Evolutionary conservation across 768 basidiomycete species (phyloP), one percentile per base, ranked within the genome.

Genomic region (Coprinellus micaceus): DNA sequence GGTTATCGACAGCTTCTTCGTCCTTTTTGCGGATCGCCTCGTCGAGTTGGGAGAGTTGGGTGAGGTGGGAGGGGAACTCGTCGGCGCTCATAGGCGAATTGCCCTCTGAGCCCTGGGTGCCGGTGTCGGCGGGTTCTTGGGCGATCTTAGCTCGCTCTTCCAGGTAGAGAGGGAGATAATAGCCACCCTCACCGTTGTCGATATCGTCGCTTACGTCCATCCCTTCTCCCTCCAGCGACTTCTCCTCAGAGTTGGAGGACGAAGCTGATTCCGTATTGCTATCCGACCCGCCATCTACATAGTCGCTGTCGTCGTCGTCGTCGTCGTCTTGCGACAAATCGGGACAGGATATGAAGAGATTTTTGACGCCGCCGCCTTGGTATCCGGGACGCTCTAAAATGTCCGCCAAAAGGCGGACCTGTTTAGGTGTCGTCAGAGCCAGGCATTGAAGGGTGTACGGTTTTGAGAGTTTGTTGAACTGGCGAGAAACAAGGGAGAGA

Each of bases 301-400:
- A 25, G 33, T 52, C 50, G 30, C 30, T 24, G 39, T 28, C 52
- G 25, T 53, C 44, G 13, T 25, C 19, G 1, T 44, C 52, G 26
- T 25, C 19, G 33, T 33, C 13, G 30, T 52, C 50, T 21, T 26
- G 41, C 29, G 41, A 53, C 13, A 45, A 22, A 17, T 56, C 45
- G 28, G 55, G 33, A 40, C 77, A 74, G 47, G 74, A 74, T 25
- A 82, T 68, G 66, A 77, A 81, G 48, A 82, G 70, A 52, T 77
- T 74, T 47, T 70, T 67, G 28, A 82, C 69, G 46, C 66, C 66
- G 12, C 78, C 72, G 28, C 72, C 59, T 62, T 77, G 73, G 1
- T 63, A 43, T 3, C 77, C 76, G 1, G 65, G 65, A 11, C 41
- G 54, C 47, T 72, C 67, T 13, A 80, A 67, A 30, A 58, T 63